Evolutionary conservation across 73 alveolate species (phyloP), one percentile per base, ranked within the genome.

Genomic region (Uronychia setigera): DNA sequence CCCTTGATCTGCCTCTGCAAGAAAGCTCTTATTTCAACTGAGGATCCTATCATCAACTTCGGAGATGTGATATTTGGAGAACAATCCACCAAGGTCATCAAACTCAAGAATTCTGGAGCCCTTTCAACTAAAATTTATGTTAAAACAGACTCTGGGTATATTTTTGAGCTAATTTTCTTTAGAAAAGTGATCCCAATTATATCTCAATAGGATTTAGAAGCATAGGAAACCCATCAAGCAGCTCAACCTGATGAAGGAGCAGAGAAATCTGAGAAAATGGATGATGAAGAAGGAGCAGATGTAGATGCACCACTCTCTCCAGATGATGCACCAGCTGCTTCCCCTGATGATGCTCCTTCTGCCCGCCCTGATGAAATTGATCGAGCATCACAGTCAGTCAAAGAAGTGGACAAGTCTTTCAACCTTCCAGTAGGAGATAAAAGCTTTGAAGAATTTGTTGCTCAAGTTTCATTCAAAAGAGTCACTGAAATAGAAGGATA

Each of bases 1-100:
- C 99, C 98, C 0, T 80, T 97, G 57, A 90, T 86, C 57, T 97
- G 99, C 86, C 88, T 93, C 29, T 93, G 99, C 84, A 95, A 98
- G 88, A 97, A 98, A 85, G 98, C 99, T 59, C 81, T 98, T 26
- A 90, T 97, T 32, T 82, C 87, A 78, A 93, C 94, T 46, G 98
- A 97, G 76, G 92, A 92, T 35, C 92, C 96, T 27, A 59, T 92
- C n/a, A 91, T 98, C 35, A 98, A 98, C 80, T 98, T 94, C 90
- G 99, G 98, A 0, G 86, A 95, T 59, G 99, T 98, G 9, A 98
- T 98, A 0, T 86, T 93, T 57, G 99, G 99, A 25, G 99, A 98
- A 87, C 92, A 95, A 59, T 75, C 93, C 31, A 91, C 93, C 30
- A 90, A 84, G 9, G 89, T 89, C 46, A 87, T 97, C 60, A 92